These are phyloP conservation scores for Potentilla sterilis DNA, from an alignment of 306 rosid genomes.

Conservation along the genomic window DNA sequence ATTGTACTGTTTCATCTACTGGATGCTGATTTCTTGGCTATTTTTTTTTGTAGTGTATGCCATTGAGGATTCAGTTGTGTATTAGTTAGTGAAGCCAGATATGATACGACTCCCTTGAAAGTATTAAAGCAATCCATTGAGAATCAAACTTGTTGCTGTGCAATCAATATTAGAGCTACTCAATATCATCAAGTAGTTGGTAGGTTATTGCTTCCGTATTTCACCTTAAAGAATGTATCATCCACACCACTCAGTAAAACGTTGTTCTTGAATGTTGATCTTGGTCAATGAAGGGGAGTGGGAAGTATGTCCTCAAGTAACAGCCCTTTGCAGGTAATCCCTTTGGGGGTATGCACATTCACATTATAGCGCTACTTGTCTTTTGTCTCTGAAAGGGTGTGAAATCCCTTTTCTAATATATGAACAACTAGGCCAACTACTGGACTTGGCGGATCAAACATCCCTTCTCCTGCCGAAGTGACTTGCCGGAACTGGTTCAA, in stretches of 20 bases:
- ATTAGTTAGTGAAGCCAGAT: not conserved
- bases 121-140: not conserved
- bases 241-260: conserved; percentile 1
- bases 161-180: not conserved
- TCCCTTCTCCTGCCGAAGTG: no score
- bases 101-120: not conserved
- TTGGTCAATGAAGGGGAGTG: conserved; percentile 84
- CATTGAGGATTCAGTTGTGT: not conserved
- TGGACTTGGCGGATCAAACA: no score
- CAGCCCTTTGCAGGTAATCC: conserved; percentile 56
- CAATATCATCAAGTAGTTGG: not conserved
- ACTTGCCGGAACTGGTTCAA: no score
- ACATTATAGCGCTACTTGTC: not conserved
- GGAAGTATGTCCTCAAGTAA: conserved; percentile 69
- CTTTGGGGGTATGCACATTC: not conserved
- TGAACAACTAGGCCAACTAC: no score
- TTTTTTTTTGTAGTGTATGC: not conserved
- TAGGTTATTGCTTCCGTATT: not conserved
- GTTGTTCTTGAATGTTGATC: conserved; percentile 13
- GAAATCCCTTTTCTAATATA: no score
- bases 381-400: no score
- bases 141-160: not conserved
- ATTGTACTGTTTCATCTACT: not conserved
- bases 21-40: not conserved
- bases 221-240: not conserved